Base-by-base conservation (phyloP, 2,329 filamentous ascomycete genomes). In the Fusarium globosum region DNA sequence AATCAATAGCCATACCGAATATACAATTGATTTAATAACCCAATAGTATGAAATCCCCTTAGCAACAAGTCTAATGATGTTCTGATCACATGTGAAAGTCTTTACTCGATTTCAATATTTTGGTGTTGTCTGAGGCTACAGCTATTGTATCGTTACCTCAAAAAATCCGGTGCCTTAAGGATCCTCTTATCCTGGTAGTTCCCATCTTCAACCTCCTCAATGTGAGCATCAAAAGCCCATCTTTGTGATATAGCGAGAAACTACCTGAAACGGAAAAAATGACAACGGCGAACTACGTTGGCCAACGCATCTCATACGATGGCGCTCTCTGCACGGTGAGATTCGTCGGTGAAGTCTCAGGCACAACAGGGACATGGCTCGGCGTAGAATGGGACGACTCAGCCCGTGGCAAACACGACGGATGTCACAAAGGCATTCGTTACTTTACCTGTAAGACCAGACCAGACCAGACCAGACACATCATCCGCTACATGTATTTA, bases 341-440 rank as follows among this genome's bases (percentile, higher is more conserved):
- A 69, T 98, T 95, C 80, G 84, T 93, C 69, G 96, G 96, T 49
- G 82, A 88, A 39, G 92, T 98, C 13, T 87, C 89, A 57, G 93
- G 93, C 75, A 95, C 94, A 14, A 87, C 89, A 48, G 94, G 94
- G 55, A 86, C 88, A 71, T 98, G 96, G 95, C 88, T 98, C 39
- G 96, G 96, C 52, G 94, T 98, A 53, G 96, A 99, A 87, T 99
- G 96, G 96, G 96, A 98, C 83, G 94, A 98, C 81, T 85, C 91
- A 64, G 88, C 86, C 42, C 89, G 95, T 78, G 96, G 96, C 69
- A 98, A 98, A 85, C 95, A 99, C 83, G 90, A 96, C 78, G 96
- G 96, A 67, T 91, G 92, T 69, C 91, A 97, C 82, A 91, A 93
- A 72, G 94, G 93, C 68, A 86, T 88, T 70, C 90, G 89, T 70